Base-by-base conservation (phyloP, 2,329 filamentous ascomycete genomes). In the Diplodia scrobiculata region DNA sequence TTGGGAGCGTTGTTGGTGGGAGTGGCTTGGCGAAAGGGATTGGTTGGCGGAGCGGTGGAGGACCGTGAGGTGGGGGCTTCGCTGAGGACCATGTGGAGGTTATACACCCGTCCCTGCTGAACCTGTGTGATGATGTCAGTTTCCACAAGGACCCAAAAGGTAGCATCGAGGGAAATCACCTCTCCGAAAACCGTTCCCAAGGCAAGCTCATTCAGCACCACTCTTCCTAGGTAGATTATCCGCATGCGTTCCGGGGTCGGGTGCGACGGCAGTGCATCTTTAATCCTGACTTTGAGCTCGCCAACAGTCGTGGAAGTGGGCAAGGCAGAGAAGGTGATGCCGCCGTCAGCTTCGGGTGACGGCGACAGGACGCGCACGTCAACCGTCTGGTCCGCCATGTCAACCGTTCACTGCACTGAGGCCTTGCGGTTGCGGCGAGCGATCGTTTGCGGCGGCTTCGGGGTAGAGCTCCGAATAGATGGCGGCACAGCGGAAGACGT, bases 161-260 rank as follows among this genome's bases (percentile, higher is more conserved):
- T 19, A 11, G 5, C 25, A 29, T 32, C 2, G 27, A 41, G 6
- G 17, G 25, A 19, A n/a, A 25, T 7, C n/a, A 66, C 65, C 17
- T 80, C 75, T 48, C 83, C 82, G 68, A 88, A 79, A 3, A 86
- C 77, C 41, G 80, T 77, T 34, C 76, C 74, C 65, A 89, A 73
- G 0, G 79, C 82, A 45, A 81, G 79, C 25, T 77, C 75, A 67
- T 84, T 79, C 68, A 83, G 79, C 6, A 79, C 72, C 6, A 88
- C 78, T 66, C 82, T 79, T 21, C 86, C 86, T 59, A 80, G 77
- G 70, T 86, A 87, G 21, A 88, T 86, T 67, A 89, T 73, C 51
- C 85, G 80, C 76, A 88, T 86, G 51, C 78, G 75, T 50, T 77
- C 77, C 5, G 72, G 69, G 5, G 71, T 68, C 5, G 77, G 77